Evolutionary conservation across 805 yeast species (phyloP).

Genomic region (Metschnikowia sp.): DNA sequence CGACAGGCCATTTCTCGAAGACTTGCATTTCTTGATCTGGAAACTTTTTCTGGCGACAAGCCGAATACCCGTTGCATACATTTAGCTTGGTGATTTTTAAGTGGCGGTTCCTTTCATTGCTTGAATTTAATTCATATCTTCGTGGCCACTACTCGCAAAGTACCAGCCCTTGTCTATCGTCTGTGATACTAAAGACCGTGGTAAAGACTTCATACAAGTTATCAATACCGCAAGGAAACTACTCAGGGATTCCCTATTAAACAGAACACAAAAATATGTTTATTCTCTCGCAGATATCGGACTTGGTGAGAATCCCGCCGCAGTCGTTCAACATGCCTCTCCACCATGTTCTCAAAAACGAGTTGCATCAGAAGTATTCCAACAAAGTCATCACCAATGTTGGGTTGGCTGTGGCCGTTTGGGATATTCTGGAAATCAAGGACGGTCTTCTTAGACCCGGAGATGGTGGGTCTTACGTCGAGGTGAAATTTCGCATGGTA

Average conservation of each 20-base stretch:
- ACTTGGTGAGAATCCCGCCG: slow-evolving; percentile 86
- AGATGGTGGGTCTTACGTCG: slow-evolving; percentile 84
- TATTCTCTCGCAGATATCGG: slow-evolving; percentile 74
- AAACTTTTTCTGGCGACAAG: background rate
- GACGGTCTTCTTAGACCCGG: slow-evolving; percentile 93
- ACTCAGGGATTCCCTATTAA: too few relatives aligned
- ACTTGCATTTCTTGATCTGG: background rate
- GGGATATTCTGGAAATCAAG: slow-evolving; percentile 77
- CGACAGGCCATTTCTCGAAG: background rate
- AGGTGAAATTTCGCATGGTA: slow-evolving; percentile 68
- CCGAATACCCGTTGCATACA: too few relatives aligned
- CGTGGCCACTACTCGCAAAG: too few relatives aligned
- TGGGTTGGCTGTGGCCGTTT: slow-evolving; percentile 80
- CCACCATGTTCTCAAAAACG: slow-evolving; percentile 69
- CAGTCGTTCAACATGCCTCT: slow-evolving; percentile 73
- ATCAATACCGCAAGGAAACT: too few relatives aligned
- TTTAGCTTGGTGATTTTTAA: too few relatives aligned
- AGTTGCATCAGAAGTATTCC: slow-evolving; percentile 78
- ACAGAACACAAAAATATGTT: slow-evolving; percentile 64
- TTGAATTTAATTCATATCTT: too few relatives aligned
- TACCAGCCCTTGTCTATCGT: too few relatives aligned
- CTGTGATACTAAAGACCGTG: too few relatives aligned
- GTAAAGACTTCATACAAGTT: too few relatives aligned
- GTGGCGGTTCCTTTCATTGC: too few relatives aligned
- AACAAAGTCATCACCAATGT: slow-evolving; percentile 80